Evolutionary conservation across 345 rosid species (phyloP).

Genomic region (Clausena lansium): DNA sequence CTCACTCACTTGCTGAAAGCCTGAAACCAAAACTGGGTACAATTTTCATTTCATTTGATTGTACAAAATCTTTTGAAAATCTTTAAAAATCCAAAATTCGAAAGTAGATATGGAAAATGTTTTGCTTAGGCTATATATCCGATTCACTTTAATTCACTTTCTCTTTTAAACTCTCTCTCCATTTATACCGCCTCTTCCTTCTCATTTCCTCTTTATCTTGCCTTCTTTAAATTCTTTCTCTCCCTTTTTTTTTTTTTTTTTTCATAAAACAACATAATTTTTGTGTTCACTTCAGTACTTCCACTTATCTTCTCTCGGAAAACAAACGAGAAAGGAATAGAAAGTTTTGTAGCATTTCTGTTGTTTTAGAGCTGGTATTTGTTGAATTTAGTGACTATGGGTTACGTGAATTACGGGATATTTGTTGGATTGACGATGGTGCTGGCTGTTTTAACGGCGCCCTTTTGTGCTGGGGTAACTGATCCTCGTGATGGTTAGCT

Average conservation of each 20-base stretch:
- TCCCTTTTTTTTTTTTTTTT: neutral
- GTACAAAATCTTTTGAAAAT: neutral
- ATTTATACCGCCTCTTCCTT: neutral
- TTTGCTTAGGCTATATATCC: neutral
- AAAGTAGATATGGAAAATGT: neutral
- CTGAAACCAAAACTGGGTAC: neutral
- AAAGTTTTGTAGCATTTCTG: neutral
- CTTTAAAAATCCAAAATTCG: neutral
- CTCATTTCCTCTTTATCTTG: neutral
- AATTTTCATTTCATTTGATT: neutral
- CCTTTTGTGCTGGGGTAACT: constrained; percentile 45
- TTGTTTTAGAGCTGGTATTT: neutral
- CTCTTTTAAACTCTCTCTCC: neutral
- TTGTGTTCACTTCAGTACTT: too few species aligned
- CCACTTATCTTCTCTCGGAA: neutral
- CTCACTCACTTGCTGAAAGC: neutral
- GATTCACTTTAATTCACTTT: neutral
- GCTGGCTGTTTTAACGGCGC: constrained; percentile 29
- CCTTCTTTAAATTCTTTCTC: neutral
- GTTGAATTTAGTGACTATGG: constrained; percentile 28
- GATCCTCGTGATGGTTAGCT: constrained; percentile 65
- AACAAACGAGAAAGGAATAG: neutral
- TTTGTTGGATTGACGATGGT: constrained; percentile 35
- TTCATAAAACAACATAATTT: too few species aligned
- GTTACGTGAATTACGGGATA: constrained; percentile 31